A percentile compares a stretch with the other conserved stretches of the same genome.
Conservation (phyloP, 2,329 filamentous ascomycete genomes). For the Aspergillus sp. region DNA sequence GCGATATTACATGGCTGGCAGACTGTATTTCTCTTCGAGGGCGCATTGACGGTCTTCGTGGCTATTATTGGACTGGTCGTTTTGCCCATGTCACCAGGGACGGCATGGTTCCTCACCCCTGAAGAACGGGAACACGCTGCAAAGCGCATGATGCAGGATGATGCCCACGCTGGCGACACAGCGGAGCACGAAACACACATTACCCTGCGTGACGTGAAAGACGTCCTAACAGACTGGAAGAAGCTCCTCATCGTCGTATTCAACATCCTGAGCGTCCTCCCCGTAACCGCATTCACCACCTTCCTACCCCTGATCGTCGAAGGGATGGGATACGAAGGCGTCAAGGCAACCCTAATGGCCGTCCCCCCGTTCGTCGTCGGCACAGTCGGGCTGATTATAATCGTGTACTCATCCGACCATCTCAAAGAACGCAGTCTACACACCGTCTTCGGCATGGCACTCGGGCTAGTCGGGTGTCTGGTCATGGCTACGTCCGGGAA, state of each 20-base stretch:
- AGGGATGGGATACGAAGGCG: conserved; percentile 4
- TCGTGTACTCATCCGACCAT: conserved; percentile 11
- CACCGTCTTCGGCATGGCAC: conserved; percentile 12
- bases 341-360: conserved; percentile 9
- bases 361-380: conserved; percentile 11
- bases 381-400: conserved; percentile 10
- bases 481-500: conserved; percentile 10
- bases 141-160: conserved; percentile 4
- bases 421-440: conserved; percentile 13
- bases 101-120: conserved; percentile 10
- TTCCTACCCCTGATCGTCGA: conserved; percentile 4
- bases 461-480: conserved; percentile 12
- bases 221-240: conserved; percentile 6
- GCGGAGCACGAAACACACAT: neutral
- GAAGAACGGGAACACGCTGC: conserved; percentile 5
- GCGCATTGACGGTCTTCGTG: conserved; percentile 9
- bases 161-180: neutral
- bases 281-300: conserved; percentile 6
- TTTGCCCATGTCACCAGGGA: conserved; percentile 1
- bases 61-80: conserved; percentile 6
- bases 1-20: conserved; percentile 17
- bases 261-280: conserved; percentile 7
- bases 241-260: conserved; percentile 4
- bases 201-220: neutral
- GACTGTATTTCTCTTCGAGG: conserved; percentile 25